Evolutionary conservation across 2,329 filamentous ascomycete species (phyloP), one percentile per base, ranked within the genome.

Genomic region (Incumbomyces delicatus): DNA sequence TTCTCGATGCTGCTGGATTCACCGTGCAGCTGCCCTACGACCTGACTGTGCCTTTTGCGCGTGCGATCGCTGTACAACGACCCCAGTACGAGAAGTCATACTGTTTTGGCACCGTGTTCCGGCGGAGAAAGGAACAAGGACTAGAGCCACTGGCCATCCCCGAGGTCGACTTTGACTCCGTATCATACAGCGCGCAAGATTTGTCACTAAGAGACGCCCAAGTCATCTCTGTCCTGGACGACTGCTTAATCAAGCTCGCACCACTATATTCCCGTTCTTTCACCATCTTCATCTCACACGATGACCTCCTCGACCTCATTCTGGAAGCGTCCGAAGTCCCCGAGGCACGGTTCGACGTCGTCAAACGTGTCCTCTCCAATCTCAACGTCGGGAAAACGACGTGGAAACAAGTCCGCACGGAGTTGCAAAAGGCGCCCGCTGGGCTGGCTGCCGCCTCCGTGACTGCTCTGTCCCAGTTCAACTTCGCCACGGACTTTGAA

Each of bases 151-250:
- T 77, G 47, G 84, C 83, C 58, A 84, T 87, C 61, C 84, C 86
- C 8, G 92, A 96, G 61, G 89, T 94, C 2, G 89, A 96, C 62
- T 98, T 96, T 62, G 92, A 98, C 65, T 88, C 98, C 50, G 77
- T 95, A n/a, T 90, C 88, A 1, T 77, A 79, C 37, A 82, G 89
- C 56, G 83, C 83, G 1, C 66, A 88, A 4, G 88, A 96, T 58
- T 71, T 94, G 38, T 83, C 88, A 1, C 65, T 95, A 47, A 94
- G 94, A 59, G 92, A 98, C 64, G 90, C 90, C 0, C 90, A 96
- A 64, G 83, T 88, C 0, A 78, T 98, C 56, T 96, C 95, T 58
- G 89, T 96, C 2, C 70, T 96, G 17, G 92, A 98, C 61, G 92
- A 98, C 61, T 84, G 95, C 34, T 76, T 94, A 13, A 75, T 81